A percentile compares a stretch with the other conserved stretches of the same genome.
These are phyloP conservation scores for Daphne laureola DNA, from an alignment of 441 rosid species.

Conservation along the genomic window DNA sequence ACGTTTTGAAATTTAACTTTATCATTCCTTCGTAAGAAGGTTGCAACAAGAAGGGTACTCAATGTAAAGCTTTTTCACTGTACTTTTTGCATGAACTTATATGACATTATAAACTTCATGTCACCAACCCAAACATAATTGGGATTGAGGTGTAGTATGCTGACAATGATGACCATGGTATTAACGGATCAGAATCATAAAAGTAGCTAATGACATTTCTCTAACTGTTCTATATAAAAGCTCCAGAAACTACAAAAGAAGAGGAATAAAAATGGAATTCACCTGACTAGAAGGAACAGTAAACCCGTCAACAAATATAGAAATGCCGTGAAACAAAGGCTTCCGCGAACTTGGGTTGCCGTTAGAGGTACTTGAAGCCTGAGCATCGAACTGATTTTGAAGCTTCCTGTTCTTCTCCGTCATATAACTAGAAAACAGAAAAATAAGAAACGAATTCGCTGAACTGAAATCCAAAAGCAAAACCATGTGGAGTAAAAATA, in stretches of 20 bases:
- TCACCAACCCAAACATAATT: too few species aligned
- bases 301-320: conserved; percentile 89
- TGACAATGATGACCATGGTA: too few species aligned
- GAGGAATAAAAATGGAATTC: conserved; percentile 1
- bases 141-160: too few species aligned
- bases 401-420: conserved; percentile 75
- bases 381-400: conserved; percentile 53
- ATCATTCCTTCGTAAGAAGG: too few species aligned
- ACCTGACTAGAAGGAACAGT: conserved; percentile 92
- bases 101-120: too few species aligned
- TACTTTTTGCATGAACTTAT: too few species aligned
- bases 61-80: too few species aligned
- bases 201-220: neutral
- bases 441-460: conserved; percentile 1
- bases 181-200: too few species aligned
- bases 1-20: too few species aligned
- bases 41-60: too few species aligned
- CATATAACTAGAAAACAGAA: conserved; percentile 58
- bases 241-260: neutral
- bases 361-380: conserved; percentile 46
- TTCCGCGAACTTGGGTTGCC: conserved; percentile 33
- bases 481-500: neutral
- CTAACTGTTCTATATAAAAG: neutral
- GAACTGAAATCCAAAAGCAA: conserved; percentile 2
- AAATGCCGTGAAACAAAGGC: conserved; percentile 63